Base-by-base conservation (phyloP, 2,329 filamentous ascomycete species). In the Anthostomella pinea region DNA sequence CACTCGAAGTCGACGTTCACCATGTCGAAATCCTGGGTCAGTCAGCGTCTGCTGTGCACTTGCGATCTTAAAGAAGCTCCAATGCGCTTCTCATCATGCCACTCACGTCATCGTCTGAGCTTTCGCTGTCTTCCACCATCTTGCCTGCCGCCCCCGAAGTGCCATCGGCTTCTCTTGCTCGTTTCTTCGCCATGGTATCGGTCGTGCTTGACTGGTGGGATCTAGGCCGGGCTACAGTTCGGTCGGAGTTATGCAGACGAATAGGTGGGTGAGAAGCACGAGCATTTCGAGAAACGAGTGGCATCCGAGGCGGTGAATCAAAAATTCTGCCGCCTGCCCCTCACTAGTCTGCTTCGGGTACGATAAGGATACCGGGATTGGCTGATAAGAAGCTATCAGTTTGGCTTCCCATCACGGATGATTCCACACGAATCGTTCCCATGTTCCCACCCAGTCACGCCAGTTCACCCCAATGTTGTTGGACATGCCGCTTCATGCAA, bases 1-100 rank as follows among this genome's bases (percentile, higher is more conserved):
- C 89, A 97, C 69, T 98, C 93, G 57, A 98, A 98, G 49, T 97
- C 91, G 39, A 97, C 89, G 59, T 97, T 84, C 49, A 98, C 81
- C 62, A 91, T 85, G 59, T 95, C 86, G 57, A 89, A 85, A 56
- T 95, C 87, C 87, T 95, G 36, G 5, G 22, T 17, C 5, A 23
- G 4, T 6, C 1, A 4, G 16, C 7, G 38, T 44, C 18, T 38
- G 41, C 58, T 36, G 50, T 41, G n/a, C 24, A 3, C n/a, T 22
- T 21, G 8, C 9, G 20, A 10, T 13, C 11, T 8, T 11, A 24
- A 22, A 48, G 23, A 49, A 37, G 33, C 18, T 18, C 17, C 30
- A 10, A 17, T 20, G 8, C 15, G 24, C 22, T 2, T 24, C 14
- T 24, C 11, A 15, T 36, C 27, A 16, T n/a, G n/a, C n/a, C 25